Evolutionary conservation across 805 yeast species (phyloP).

Genomic region (Grigorovia yakushimaensis): DNA sequence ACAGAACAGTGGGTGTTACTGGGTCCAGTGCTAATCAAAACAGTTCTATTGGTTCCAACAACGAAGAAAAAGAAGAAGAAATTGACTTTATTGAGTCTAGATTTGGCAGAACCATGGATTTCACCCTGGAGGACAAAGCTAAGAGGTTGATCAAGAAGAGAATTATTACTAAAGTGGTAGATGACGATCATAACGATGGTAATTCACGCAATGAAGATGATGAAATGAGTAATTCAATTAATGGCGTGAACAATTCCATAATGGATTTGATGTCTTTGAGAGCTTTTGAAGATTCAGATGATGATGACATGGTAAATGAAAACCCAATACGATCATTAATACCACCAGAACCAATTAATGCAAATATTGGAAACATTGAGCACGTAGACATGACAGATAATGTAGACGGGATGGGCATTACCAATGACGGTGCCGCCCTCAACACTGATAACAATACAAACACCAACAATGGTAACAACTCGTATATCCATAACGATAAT

Average conservation of each 20-base stretch:
- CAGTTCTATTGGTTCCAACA: neutral
- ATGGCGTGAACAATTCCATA: constrained; percentile 2
- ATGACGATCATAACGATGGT: constrained; percentile 10
- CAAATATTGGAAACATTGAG: constrained; percentile 11
- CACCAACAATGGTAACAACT: neutral
- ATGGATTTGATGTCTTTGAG: neutral
- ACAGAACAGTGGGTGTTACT: neutral
- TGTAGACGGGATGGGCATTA: too few relatives aligned
- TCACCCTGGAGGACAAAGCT: constrained; percentile 66
- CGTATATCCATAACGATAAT: neutral
- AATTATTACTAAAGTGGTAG: constrained; percentile 56
- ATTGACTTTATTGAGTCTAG: constrained; percentile 71
- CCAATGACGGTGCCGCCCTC: neutral
- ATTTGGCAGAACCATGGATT: constrained; percentile 74
- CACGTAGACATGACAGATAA: neutral
- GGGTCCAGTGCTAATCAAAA: neutral
- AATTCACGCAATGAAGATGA: constrained; percentile 3
- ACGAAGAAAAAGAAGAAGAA: constrained; percentile 13
- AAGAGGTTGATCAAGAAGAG: constrained; percentile 64
- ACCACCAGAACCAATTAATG: constrained; percentile 22
- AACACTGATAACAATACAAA: neutral
- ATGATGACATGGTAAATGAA: neutral
- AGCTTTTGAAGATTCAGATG: neutral
- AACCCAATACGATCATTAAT: constrained; percentile 12
- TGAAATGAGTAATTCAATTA: neutral